Evolutionary conservation across 2,329 filamentous ascomycete genomes (phyloP), one percentile per base, ranked within the genome.

Genomic region (Colletotrichum lentis): DNA sequence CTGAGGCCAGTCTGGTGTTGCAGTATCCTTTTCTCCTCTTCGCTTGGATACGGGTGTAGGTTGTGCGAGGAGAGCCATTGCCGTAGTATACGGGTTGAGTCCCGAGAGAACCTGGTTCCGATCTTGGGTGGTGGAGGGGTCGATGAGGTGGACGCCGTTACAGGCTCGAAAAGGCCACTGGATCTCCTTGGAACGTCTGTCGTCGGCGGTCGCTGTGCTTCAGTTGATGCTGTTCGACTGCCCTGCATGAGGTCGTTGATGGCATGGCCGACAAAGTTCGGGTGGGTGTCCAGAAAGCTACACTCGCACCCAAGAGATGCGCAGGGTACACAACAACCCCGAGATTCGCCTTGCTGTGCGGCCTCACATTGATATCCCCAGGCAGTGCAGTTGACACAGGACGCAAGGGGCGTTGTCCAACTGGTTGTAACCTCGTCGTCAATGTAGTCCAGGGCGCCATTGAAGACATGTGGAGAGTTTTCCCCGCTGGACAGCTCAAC

Each of bases 101-200:
- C 67, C 14, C 69, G 58, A 3, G 73, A 73, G 67, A 74, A 74
- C 37, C 73, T 67, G 3, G 69, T 65, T 24, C 73, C 73, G 44
- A 73, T 67, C 47, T 74, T 74, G 5, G 72, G 71, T 16, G 59
- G 64, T 5, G 64, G 64, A 44, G 64, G 59, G 8, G 59, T 63
- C 10, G 59, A 52, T 11, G 46, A 46, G n/a, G 22, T 50, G 35
- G 46, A 37, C 1, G 14, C 5, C 3, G 53, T 56, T 16, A 39
- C 16, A 8, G 44, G 44, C 11, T 63, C 52, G 18, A 53, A 63
- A 44, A 24, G 20, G 1, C 46, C 58, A 39, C 52, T 63, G 24
- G 44, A 58, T 24, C 59, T 57, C 27, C 63, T 53, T 3, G 59
- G 57, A 12, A 44, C 39, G 18, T 57, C 59, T 52, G 44, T 44